Percentiles rank a stretch among this genome's conserved stretches.
Evolutionary conservation across 345 rosid species (phyloP).

Genomic region (Salix purpurea): DNA sequence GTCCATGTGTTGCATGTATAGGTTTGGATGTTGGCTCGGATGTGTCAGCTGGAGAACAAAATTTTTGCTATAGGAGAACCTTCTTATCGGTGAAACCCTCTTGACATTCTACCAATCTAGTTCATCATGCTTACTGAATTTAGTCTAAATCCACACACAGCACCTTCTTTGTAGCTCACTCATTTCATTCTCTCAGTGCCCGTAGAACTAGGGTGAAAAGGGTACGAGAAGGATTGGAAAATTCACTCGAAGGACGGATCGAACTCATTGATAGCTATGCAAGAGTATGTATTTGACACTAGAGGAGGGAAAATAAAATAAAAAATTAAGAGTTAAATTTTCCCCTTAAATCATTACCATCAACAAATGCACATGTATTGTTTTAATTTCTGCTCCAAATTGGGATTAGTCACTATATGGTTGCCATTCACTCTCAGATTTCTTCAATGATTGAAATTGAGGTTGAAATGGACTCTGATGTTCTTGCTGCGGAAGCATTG

Average conservation of each 20-base stretch:
- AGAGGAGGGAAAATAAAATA: not conserved
- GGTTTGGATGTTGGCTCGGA: constrained; percentile 96
- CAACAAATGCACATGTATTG: not conserved
- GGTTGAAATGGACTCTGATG: constrained; percentile 89
- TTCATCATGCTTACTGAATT: not conserved
- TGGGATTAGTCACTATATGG: not conserved
- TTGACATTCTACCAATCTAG: constrained; percentile 6
- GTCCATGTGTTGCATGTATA: constrained; percentile 25
- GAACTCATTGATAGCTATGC: constrained; percentile 93
- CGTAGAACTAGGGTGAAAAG: constrained; percentile 67
- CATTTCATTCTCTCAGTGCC: constrained; percentile 41
- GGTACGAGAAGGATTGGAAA: constrained; percentile 78
- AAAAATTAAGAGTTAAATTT: not conserved
- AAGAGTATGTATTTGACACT: constrained; percentile 45
- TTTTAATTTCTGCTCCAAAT: constrained; percentile 5
- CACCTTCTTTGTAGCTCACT: not conserved
- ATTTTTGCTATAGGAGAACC: constrained; percentile 90
- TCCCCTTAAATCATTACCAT: not conserved
- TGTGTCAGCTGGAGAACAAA: constrained; percentile 97
- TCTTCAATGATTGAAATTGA: constrained; percentile 98
- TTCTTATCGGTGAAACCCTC: constrained; percentile 66
- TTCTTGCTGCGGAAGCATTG: constrained; percentile 90
- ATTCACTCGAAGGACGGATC: constrained; percentile 67
- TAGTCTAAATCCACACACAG: not conserved
- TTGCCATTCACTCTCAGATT: constrained; percentile 43